Base-by-base conservation (phyloP, 805 yeast species). In the Saccharomycopsis amapae region DNA sequence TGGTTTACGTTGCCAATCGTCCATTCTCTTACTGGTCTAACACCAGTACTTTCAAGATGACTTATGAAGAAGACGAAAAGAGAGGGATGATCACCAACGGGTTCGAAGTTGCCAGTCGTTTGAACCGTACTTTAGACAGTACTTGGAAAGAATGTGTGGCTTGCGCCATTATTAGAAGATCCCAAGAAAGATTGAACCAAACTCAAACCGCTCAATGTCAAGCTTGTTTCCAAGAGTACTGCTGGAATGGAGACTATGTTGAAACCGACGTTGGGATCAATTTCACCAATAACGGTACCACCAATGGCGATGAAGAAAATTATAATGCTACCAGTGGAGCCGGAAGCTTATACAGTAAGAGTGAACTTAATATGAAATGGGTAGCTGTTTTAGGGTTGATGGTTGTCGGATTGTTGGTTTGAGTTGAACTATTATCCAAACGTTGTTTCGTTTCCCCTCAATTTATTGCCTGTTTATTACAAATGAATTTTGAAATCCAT, bases 111-210 rank as follows among this genome's bases (percentile, higher is more conserved):
- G 74, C 81, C 10, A 69, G 89, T 1, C 73, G 82, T 57, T 68
- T 71, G 47, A 85, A 85, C 59, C 63, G 77, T 31, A 81, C 94
- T 12, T 58, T 79, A 20, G 94, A 84, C 53, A 59, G 65, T 3
- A 78, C 82, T 34, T 86, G 85, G 80, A 66, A 75, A 35, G 73
- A 78, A 5, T 86, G 95, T 67, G 72, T 86, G 40, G 85, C 84
- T 2, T 86, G 95, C 69, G 95, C 94, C 7, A 73, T 86, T 38
- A 70, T 85, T 48, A 81, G 85, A 65, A 77, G 95, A 61, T 76
- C 81, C 35, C 79, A 81, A 58, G 93, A 85, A 64, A 72, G 88
- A 58, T 62, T 71, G 32, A 78, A 79, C 24, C 62, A 69, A 31
- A 68, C 73, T 15, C 81, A 82, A 49, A 62, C 68, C 13, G 78